Evolutionary conservation across 805 yeast genomes (phyloP).

Genomic region (Starmera quercuum): DNA sequence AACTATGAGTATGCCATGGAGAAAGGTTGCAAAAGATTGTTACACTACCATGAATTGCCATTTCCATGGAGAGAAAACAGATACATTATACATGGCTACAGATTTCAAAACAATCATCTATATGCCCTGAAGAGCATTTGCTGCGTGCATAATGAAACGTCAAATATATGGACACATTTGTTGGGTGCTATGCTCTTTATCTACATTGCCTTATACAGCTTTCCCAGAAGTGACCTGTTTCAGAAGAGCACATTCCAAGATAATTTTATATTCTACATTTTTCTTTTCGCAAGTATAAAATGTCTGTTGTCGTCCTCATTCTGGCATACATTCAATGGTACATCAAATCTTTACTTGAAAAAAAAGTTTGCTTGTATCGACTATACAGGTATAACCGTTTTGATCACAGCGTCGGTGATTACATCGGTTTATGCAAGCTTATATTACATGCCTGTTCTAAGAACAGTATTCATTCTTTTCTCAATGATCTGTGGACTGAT

Average conservation of each 20-base stretch:
- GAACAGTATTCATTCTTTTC: constrained; percentile 45
- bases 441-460: constrained; percentile 45
- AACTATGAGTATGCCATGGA: constrained; percentile 39
- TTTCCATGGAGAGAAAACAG: constrained; percentile 91
- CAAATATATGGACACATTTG: constrained; percentile 91
- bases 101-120: constrained; percentile 62
- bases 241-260: constrained; percentile 29
- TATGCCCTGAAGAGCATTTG: constrained; percentile 56
- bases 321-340: constrained; percentile 90
- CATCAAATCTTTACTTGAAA: constrained; percentile 54
- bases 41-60: constrained; percentile 85
- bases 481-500: constrained; percentile 60
- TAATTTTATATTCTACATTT: constrained; percentile 50
- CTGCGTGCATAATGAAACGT: constrained; percentile 74
- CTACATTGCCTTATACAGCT: constrained; percentile 50
- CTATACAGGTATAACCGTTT: constrained; percentile 86
- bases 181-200: constrained; percentile 55
- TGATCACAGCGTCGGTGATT: constrained; percentile 83
- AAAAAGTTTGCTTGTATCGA: constrained; percentile 86
- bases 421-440: constrained; percentile 80
- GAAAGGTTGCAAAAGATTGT: constrained; percentile 36
- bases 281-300: constrained; percentile 62
- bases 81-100: constrained; percentile 74
- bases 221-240: constrained; percentile 53
- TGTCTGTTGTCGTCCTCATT: constrained; percentile 73